Percentiles rank a stretch among this genome's conserved stretches.
Conservation (phyloP, 1,139 yeast species). For the Torulaspora globosa region DNA sequence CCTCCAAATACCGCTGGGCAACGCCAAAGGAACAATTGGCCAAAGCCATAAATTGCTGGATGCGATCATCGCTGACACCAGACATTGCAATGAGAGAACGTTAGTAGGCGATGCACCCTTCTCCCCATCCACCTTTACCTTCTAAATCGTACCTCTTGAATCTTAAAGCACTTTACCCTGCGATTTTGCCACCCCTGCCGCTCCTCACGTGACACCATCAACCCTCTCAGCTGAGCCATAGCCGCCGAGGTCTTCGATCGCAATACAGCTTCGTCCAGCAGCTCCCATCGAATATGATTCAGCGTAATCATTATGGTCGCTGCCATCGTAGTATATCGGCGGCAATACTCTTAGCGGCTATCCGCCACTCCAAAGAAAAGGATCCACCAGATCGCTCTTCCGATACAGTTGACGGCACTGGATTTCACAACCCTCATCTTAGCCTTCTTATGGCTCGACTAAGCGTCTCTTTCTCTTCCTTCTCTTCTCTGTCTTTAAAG, state of each 20-base stretch:
- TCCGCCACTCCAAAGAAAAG: background rate
- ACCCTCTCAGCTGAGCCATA: background rate
- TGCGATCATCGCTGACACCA: constrained; percentile 28
- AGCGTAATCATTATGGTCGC: no score
- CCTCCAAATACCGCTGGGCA: constrained; percentile 43
- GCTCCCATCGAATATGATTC: no score
- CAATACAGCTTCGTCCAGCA: background rate
- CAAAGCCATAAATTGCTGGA: constrained; percentile 53
- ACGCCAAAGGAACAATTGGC: constrained; percentile 45
- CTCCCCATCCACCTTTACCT: background rate
- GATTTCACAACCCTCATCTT: no score
- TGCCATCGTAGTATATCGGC: background rate
- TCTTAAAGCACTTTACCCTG: background rate
- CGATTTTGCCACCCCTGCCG: background rate
- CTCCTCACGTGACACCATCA: background rate
- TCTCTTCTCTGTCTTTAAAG: no score
- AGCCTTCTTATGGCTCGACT: no score
- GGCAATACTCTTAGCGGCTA: background rate
- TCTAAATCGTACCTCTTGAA: background rate
- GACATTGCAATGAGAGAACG: constrained; percentile 7
- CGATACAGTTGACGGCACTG: no score
- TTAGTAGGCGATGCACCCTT: no score
- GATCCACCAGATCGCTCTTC: no score
- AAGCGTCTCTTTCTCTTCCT: background rate
- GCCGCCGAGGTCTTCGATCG: background rate